Evolutionary conservation across 768 basidiomycete genomes (phyloP).

Genomic region (Lentinula guzmanii): DNA sequence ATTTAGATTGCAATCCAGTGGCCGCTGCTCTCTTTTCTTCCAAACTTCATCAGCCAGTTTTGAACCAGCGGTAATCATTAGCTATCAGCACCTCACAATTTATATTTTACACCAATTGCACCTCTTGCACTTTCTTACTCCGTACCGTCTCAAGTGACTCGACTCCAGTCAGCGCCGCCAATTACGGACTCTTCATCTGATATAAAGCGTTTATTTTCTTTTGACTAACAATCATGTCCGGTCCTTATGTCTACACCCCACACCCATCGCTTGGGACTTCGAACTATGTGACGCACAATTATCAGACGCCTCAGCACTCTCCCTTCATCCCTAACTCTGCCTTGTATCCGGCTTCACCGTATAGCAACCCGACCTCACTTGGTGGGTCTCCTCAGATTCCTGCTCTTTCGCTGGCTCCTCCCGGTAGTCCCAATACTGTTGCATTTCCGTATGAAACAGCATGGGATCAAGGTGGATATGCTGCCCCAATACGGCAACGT

Average conservation of each 20-base stretch:
- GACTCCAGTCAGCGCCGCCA: neutral
- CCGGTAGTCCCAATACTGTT: slow-evolving; percentile 11
- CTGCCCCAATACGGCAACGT: slow-evolving; percentile 23
- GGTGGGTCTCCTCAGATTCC: slow-evolving; percentile 1
- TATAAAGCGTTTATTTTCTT: neutral
- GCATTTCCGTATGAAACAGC: slow-evolving; percentile 14
- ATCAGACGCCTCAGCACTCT: slow-evolving; percentile 26
- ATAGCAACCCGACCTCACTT: slow-evolving; percentile 12
- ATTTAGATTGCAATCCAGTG: too few species aligned
- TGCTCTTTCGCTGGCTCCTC: slow-evolving; percentile 1
- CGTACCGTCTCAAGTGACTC: neutral
- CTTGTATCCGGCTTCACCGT: slow-evolving; percentile 33
- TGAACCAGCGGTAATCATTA: too few species aligned
- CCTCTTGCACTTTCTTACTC: neutral
- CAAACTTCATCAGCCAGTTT: too few species aligned
- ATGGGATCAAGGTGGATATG: slow-evolving; percentile 17
- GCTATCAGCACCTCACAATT: too few species aligned
- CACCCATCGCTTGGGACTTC: slow-evolving; percentile 26
- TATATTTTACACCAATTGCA: neutral
- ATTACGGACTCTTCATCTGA: neutral
- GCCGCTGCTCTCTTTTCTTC: too few species aligned
- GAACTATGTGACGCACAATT: slow-evolving; percentile 24
- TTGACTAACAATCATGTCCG: slow-evolving; percentile 23
- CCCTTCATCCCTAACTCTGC: slow-evolving; percentile 38
- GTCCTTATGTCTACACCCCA: slow-evolving; percentile 38